Base-by-base conservation (phyloP, 108 stramenopile species). In the Nitzschia putrida region DNA sequence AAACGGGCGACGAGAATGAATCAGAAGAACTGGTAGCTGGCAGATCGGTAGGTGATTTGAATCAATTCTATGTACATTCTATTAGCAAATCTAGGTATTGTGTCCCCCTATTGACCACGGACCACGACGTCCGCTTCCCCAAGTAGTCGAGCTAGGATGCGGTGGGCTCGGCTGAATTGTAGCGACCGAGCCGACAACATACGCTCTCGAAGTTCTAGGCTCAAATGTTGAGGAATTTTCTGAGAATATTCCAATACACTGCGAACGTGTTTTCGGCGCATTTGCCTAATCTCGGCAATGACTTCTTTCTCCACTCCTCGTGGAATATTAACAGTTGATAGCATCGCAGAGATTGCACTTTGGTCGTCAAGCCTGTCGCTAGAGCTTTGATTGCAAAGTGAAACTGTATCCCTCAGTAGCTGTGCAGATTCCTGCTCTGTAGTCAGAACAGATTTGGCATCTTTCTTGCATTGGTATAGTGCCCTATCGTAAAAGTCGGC, bases 141-240 rank as follows among this genome's bases (percentile, higher is more conserved):
- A 20, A 45, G 45, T 23, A 49, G 43, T 8, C 61, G 61, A 49
- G 47, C 44, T 18, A 49, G 7, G n/a, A 38, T 53, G n/a, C 37
- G 25, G 22, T 66, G 37, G 20, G 63, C 25, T 20, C 44, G 63
- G 45, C 63, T 64, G 47, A 47, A 50, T 47, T 64, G 63, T 10
- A 64, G 22, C 14, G 63, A 64, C 47, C 63, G 43, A 4, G 63
- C 63, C 8, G 40, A 11, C 11, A 64, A 22, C 63, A 64, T 64
- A 13, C 45, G 63, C 44, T 50, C 63, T 13, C 26, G 43, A 12
- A 64, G 18, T 4, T 64, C 47, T 20, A 18, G 22, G 2, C 29
- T 45, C 12, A 64, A 49, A 20, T 64, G 47, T 21, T 21, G 43
- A 14, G 63, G 63, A 29, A 64, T 64, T 43, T 26, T 64, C 18